Conservation (phyloP, 495 filamentous ascomycete genomes). For the Penicillium verhagenii region DNA sequence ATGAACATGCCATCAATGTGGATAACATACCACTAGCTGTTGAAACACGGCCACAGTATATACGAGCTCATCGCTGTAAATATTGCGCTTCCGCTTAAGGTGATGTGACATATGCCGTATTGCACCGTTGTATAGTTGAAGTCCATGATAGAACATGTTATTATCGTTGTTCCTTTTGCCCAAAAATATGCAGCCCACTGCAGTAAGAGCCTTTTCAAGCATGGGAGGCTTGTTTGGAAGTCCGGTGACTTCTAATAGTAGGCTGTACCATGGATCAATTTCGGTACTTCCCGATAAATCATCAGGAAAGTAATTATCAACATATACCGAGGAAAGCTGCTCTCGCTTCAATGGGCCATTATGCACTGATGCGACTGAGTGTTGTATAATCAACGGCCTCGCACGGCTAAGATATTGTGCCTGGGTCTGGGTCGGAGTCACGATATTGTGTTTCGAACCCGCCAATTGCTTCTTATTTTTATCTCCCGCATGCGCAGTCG, state of each 20-base stretch:
- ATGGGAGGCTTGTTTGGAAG: conserved; percentile 6
- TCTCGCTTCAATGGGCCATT: background rate
- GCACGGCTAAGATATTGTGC: background rate
- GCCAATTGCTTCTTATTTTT: background rate
- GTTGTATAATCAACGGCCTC: background rate
- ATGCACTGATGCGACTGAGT: background rate
- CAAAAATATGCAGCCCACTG: conserved; percentile 7
- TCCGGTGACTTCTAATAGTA: background rate
- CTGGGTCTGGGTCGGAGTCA: background rate
- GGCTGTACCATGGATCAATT: conserved; percentile 5
- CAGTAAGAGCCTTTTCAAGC: conserved; percentile 11
- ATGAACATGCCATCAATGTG: background rate
- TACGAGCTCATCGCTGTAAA: conserved; percentile 7
- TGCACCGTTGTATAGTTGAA: conserved; percentile 12
- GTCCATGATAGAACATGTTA: conserved; percentile 8
- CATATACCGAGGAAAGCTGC: conserved; percentile 5
- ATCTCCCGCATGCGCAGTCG: background rate
- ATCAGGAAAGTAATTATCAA: conserved; percentile 1
- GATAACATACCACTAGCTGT: conserved; percentile 4
- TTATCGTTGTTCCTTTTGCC: conserved; percentile 6
- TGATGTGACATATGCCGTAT: conserved; percentile 5
- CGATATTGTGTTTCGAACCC: background rate
- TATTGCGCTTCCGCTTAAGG: conserved; percentile 5
- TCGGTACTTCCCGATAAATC: conserved; percentile 6
- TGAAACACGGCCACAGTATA: conserved; percentile 12